Evolutionary conservation across 2,329 filamentous ascomycete species (phyloP).

Genomic region (Alternaria metachromatica): DNA sequence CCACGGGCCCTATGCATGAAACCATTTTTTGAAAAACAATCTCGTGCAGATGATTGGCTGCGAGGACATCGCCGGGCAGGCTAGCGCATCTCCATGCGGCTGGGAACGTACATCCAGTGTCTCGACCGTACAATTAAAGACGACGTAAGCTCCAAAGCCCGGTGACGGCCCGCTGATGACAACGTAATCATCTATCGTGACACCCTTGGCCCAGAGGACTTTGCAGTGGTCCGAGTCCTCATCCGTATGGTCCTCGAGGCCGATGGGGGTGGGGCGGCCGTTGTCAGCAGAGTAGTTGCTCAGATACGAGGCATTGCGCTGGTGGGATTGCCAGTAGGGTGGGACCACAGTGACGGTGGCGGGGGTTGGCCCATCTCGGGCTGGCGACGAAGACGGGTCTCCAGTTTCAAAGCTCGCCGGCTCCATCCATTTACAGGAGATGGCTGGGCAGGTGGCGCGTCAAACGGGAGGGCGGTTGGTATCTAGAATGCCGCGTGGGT

Average conservation of each 20-base stretch:
- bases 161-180: conserved; percentile 64
- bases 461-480: conserved; percentile 20
- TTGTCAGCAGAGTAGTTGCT: conserved; percentile 46
- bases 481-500: conserved; percentile 12
- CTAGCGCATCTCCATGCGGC: conserved; percentile 23
- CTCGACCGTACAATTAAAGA: conserved; percentile 89
- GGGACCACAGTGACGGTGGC: conserved; percentile 47
- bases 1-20: conserved; percentile 15
- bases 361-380: conserved; percentile 26
- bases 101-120: conserved; percentile 74
- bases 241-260: conserved; percentile 69
- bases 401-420: conserved; percentile 41
- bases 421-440: conserved; percentile 51
- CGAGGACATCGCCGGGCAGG: conserved; percentile 14
- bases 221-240: conserved; percentile 63
- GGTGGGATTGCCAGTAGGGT: conserved; percentile 57
- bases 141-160: conserved; percentile 85
- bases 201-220: conserved; percentile 67
- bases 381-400: conserved; percentile 32
- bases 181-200: conserved; percentile 67
- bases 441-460: conserved; percentile 32
- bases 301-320: conserved; percentile 46
- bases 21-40: conserved; percentile 7
- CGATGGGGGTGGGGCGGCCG: conserved; percentile 56
- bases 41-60: conserved; percentile 21